phyloP scores from a whole-genome alignment of 441 rosid genomes.

The Flueggea neowawraea region DNA sequence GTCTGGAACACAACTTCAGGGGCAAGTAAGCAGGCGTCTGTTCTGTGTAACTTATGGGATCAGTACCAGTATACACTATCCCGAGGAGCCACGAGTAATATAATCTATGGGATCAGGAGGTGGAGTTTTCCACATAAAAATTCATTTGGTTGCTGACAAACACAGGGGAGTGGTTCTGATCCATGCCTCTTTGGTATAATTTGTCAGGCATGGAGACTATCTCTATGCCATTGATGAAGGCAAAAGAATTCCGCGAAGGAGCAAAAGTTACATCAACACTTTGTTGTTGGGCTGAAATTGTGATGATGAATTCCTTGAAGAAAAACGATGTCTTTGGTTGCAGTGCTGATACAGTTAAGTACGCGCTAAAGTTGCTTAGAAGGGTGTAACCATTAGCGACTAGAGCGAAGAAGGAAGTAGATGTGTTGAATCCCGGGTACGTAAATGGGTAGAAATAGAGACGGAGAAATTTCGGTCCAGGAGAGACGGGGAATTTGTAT shows the following conservation, averaged over 20 bases:
- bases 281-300: conserved; percentile 39
- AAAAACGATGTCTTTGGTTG: conserved; percentile 39
- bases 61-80: no score
- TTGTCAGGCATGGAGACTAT: conserved; percentile 79
- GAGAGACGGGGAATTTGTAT: conserved; percentile 60
- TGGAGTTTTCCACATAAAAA: not conserved
- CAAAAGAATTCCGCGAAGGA: conserved; percentile 45
- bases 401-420: conserved; percentile 65
- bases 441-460: conserved; percentile 72
- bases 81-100: not conserved
- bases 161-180: not conserved
- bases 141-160: not conserved
- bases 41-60: conserved; percentile 5
- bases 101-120: conserved; percentile 18
- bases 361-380: conserved; percentile 76
- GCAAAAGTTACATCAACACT: conserved; percentile 57
- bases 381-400: conserved; percentile 57
- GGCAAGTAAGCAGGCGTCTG: conserved; percentile 22
- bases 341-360: conserved; percentile 64
- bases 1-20: conserved; percentile 35
- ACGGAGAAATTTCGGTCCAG: conserved; percentile 81
- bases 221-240: conserved; percentile 94
- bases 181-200: conserved; percentile 13
- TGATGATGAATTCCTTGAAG: conserved; percentile 66
- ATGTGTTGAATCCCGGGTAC: conserved; percentile 47